Evolutionary conservation across 805 yeast genomes (phyloP), one percentile per base, ranked within the genome.

Genomic region (Torulaspora franciscae): DNA sequence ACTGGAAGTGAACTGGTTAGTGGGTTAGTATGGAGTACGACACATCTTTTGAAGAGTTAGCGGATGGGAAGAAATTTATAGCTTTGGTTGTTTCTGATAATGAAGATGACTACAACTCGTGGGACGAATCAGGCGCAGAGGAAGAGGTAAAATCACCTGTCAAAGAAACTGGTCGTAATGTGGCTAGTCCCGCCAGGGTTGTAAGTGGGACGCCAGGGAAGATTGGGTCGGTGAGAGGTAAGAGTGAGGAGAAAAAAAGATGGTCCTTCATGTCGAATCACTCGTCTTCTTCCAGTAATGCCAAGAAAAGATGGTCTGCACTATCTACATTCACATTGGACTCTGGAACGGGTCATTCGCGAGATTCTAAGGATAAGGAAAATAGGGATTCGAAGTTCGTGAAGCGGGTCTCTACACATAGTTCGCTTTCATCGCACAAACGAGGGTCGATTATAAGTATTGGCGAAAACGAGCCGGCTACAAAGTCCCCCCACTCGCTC

Each of bases 81-180:
- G 66, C 68, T 1, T 44, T 64, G 29, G 65, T 56, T 14, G 61
- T 62, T 5, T 58, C 66, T 7, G 66, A 59, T 45, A 43, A 61
- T 24, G 65, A 59, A 13, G 65, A 61, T 37, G 62, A 55, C 37
- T 51, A 51, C 26, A 46, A 48, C 34, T 54, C 55, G 2, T 46
- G 49, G n/a, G 46, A 42, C 8, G 47, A 45, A 15, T 45, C 48
- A 6, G 45, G 38, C 3, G 28, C 28, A 13, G 48, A 40, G n/a
- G 42, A 44, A 30, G 38, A 29, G 10, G 32, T 28, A 1, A 40
- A 42, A 33, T 41, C 44, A 7, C 27, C 44, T 22, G 25, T 39
- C 14, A 24, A 10, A n/a, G 11, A 24, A 14, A 30, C 19, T 11
- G 15, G 11, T 30, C 33, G 33, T 13, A 14, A 11, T 15, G 15